Evolutionary conservation across 805 yeast genomes (phyloP).

Genomic region (Wickerhamomyces chaumierensis): DNA sequence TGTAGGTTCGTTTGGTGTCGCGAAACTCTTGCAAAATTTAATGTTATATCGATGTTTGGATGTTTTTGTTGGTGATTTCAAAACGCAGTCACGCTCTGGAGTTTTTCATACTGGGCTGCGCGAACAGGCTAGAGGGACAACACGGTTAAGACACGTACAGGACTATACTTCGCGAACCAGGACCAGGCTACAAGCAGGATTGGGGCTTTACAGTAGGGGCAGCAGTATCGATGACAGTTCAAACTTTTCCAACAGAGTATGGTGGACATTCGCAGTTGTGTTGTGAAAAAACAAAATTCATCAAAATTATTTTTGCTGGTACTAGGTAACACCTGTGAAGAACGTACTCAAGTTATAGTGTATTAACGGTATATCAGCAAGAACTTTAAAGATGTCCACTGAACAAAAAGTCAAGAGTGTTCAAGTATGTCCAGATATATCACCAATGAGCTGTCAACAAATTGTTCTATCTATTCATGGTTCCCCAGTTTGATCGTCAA

Average conservation of each 20-base stretch:
- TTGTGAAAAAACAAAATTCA: constrained; percentile 15
- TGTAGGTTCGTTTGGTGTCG: too few species aligned
- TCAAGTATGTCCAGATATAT: constrained; percentile 55
- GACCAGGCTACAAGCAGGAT: too few species aligned
- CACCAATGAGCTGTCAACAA: too few species aligned
- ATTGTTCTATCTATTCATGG: too few species aligned
- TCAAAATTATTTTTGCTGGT: constrained; percentile 6
- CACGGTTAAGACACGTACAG: too few species aligned
- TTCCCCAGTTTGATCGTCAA: constrained; percentile 6
- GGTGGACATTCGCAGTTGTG: background rate
- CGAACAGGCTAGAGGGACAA: too few species aligned
- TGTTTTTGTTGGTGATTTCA: background rate
- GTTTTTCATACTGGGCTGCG: too few species aligned
- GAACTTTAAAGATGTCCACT: constrained; percentile 40
- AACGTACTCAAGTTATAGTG: too few species aligned
- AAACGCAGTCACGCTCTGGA: background rate
- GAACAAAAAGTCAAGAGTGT: constrained; percentile 54
- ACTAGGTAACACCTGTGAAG: background rate
- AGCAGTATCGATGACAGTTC: too few species aligned
- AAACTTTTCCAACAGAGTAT: background rate
- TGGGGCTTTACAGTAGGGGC: too few species aligned
- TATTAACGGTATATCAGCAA: constrained; percentile 18
- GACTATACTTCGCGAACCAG: too few species aligned
- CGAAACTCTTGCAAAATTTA: background rate
- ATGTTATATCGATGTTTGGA: background rate